Percentiles rank a stretch among this genome's conserved stretches.
Conservation (phyloP, 768 basidiomycete genomes). For the Strobilomyces echinocephalus region DNA sequence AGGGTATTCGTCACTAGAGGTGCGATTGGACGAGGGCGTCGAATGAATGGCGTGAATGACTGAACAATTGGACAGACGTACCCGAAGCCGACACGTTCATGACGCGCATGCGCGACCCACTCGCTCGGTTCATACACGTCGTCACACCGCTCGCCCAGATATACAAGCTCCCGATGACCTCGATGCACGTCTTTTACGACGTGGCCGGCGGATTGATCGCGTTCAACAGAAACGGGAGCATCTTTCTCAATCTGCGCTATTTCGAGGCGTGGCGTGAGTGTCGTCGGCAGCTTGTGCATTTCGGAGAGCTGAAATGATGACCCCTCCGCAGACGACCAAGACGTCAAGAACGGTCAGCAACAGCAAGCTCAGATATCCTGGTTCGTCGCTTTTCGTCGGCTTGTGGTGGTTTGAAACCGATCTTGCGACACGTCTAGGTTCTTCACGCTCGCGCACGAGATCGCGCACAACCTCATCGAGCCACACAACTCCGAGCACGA, state of each 20-base stretch:
- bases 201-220: conserved; percentile 33
- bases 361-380: neutral
- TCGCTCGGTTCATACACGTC: conserved; percentile 71
- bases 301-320: neutral
- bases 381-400: neutral
- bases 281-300: neutral
- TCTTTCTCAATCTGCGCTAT: neutral
- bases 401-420: neutral
- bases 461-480: neutral
- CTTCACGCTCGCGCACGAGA: neutral
- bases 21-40: conserved; percentile 21
- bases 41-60: neutral
- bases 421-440: neutral
- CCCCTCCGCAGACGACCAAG: neutral
- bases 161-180: conserved; percentile 68
- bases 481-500: neutral
- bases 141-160: conserved; percentile 61
- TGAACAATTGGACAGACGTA: conserved; percentile 44
- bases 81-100: conserved; percentile 48
- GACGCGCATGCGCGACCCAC: conserved; percentile 45
- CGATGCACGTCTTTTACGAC: conserved; percentile 87
- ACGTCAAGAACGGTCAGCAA: neutral
- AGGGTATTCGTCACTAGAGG: conserved; percentile 64
- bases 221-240: neutral
- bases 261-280: conserved; percentile 1